Evolutionary conservation across 192 early-diverging fungal genomes (phyloP).

Genomic region (Gorgonomyces haynaldii): DNA sequence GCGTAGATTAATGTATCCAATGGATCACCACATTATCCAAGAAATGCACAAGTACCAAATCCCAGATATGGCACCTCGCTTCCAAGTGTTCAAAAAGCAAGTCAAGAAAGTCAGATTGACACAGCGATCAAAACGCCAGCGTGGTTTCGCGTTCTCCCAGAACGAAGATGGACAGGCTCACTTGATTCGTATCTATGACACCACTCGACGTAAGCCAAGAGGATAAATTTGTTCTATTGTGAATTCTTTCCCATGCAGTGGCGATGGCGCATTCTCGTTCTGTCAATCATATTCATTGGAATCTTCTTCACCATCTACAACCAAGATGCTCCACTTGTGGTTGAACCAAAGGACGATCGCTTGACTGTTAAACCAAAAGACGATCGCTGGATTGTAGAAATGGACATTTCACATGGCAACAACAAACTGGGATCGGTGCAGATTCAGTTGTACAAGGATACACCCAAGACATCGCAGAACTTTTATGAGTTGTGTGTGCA

Average conservation of each 20-base stretch:
- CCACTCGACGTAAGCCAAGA: constrained; percentile 55
- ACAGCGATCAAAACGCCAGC: constrained; percentile 81
- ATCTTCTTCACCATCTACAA: too few relatives aligned
- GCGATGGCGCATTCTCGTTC: too few relatives aligned
- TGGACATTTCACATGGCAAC: constrained; percentile 76
- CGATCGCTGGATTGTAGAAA: too few relatives aligned
- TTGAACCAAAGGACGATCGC: too few relatives aligned
- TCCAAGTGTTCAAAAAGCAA: constrained; percentile 97
- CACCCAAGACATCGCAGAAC: constrained; percentile 39
- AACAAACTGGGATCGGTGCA: constrained; percentile 54
- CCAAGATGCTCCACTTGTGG: too few relatives aligned
- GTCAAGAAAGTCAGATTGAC: constrained; percentile 89
- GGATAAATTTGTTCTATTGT: constrained; percentile 19
- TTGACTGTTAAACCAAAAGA: too few relatives aligned
- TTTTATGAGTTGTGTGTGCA: constrained; percentile 16
- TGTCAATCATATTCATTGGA: too few relatives aligned
- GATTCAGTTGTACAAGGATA: constrained; percentile 61
- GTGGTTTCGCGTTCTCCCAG: constrained; percentile 98
- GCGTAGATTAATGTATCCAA: constrained; percentile 67
- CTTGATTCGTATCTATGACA: constrained; percentile 71
- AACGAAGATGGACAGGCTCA: constrained; percentile 91
- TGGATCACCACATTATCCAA: constrained; percentile 91
- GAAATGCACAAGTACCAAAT: constrained; percentile 99
- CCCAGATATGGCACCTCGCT: constrained; percentile 92
- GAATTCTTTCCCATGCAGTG: too few relatives aligned